phyloP scores from a whole-genome alignment of 2,329 filamentous ascomycete species.

The Clonostachys rosea region DNA sequence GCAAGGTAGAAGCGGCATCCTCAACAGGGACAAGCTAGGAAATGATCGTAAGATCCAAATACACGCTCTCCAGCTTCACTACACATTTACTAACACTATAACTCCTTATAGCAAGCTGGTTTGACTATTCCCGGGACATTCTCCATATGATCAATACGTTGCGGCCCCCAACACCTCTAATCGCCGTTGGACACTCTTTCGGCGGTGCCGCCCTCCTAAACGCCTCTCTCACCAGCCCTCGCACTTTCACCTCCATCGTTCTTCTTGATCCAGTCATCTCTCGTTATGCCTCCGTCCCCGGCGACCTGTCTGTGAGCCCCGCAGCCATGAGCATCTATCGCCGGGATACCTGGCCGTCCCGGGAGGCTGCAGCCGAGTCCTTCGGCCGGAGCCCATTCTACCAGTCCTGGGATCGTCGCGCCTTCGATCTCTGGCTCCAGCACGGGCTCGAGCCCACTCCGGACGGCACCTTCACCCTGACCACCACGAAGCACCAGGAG shows the following conservation, averaged over 20 bases:
- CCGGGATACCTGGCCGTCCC: constrained; percentile 78
- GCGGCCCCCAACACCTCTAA: constrained; percentile 71
- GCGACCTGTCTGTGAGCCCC: constrained; percentile 24
- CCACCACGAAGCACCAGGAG: constrained; percentile 77
- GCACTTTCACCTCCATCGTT: constrained; percentile 70
- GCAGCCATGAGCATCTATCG: constrained; percentile 64
- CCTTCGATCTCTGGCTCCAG: constrained; percentile 57
- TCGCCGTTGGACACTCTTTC: constrained; percentile 88
- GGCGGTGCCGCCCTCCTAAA: constrained; percentile 71
- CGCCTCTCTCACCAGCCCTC: constrained; percentile 72
- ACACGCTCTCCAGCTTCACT: not conserved
- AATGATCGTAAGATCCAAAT: constrained; percentile 66
- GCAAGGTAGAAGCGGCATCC: constrained; percentile 72
- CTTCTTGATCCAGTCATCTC: constrained; percentile 83
- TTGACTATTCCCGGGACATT: constrained; percentile 80
- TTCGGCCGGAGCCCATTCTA: constrained; percentile 71
- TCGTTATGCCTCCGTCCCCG: constrained; percentile 29
- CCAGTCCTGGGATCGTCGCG: constrained; percentile 73
- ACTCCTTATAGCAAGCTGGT: constrained; percentile 64
- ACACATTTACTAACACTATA: not conserved
- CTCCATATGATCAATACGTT: constrained; percentile 83
- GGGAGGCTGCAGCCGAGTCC: constrained; percentile 58
- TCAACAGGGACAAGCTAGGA: constrained; percentile 74
- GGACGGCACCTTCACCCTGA: constrained; percentile 59
- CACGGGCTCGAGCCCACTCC: constrained; percentile 64